Base-by-base conservation (phyloP, 352 stramenopile genomes). In the Phytopythium montanum region DNA sequence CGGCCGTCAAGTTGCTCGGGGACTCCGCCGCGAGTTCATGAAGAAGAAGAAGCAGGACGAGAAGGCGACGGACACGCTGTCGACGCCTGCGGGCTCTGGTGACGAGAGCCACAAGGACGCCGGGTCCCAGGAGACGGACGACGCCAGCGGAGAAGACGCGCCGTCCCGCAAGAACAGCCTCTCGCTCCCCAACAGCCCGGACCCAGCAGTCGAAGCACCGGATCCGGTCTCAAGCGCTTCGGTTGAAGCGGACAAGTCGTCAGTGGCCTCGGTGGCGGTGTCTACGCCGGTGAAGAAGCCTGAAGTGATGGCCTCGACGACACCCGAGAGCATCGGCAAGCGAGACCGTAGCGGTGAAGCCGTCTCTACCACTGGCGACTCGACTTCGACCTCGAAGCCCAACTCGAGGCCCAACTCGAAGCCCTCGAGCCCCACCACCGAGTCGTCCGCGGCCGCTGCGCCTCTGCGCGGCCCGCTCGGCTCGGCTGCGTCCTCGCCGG, bases 21-120 rank as follows among this genome's bases (percentile, higher is more conserved):
- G 68, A 12, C 25, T 72, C 18, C 85, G 87, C 61, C 78, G 82
- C 56, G 86, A 95, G 42, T 81, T 83, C 49, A 78, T 94, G 60
- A 90, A 87, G 49, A 92, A 91, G 67, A 95, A 93, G 64, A 94
- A 93, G 41, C 85, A 94, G 38, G 84, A 96, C 26, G 87, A 92
- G 56, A 82, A 87, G 50, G 81, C 83, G 10, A 70, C 70, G 10
- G 81, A 88, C 41, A 68, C 61, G 21, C 65, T 65, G 36, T 72
- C 69, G 23, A 77, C 66, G 26, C 69, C 68, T 42, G 46, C 62
- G 10, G 72, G 67, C 33, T 83, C 76, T 9, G 58, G 68, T 21
- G 79, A 91, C 61, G 79, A 91, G 16, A 64, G 68, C 29, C 66
- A 62, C 51, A 87, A 88, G 51, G 73, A 79, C 51, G 50, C 48